These are phyloP conservation scores for Inga oerstediana DNA, from an alignment of 306 rosid genomes.

Conservation along the genomic window DNA sequence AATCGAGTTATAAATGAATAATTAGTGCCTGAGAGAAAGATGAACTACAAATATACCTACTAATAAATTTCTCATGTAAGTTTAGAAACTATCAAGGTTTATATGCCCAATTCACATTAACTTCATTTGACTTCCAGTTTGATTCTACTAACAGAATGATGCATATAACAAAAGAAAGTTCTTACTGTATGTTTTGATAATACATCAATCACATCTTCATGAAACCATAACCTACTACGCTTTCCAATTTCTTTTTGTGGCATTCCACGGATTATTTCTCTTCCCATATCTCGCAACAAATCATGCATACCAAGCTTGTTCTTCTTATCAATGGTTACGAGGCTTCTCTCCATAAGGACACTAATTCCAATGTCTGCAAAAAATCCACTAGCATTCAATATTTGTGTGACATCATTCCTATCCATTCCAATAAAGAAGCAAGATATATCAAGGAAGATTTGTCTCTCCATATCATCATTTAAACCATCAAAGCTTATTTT, in stretches of 20 bases:
- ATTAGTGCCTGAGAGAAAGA: background rate
- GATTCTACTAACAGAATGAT: background rate
- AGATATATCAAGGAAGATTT: background rate
- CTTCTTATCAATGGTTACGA: background rate
- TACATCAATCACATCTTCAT: background rate
- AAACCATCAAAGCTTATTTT: background rate
- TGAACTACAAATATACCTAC: background rate
- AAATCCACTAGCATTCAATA: background rate
- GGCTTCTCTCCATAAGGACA: background rate
- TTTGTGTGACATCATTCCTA: background rate
- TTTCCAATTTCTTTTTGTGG: background rate
- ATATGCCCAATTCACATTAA: background rate
- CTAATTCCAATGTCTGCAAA: background rate
- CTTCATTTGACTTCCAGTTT: background rate
- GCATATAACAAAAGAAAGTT: background rate
- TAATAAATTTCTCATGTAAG: background rate
- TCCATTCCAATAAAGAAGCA: background rate
- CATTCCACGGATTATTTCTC: background rate
- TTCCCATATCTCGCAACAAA: conserved; percentile 3
- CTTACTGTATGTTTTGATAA: background rate
- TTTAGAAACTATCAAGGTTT: background rate
- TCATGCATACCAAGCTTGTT: conserved; percentile 3
- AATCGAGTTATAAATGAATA: background rate
- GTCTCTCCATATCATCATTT: background rate
- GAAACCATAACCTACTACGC: background rate